Percentiles rank a stretch among this genome's conserved stretches.
Conservation (phyloP, 768 basidiomycete species). For the Pleurotus djamor region DNA sequence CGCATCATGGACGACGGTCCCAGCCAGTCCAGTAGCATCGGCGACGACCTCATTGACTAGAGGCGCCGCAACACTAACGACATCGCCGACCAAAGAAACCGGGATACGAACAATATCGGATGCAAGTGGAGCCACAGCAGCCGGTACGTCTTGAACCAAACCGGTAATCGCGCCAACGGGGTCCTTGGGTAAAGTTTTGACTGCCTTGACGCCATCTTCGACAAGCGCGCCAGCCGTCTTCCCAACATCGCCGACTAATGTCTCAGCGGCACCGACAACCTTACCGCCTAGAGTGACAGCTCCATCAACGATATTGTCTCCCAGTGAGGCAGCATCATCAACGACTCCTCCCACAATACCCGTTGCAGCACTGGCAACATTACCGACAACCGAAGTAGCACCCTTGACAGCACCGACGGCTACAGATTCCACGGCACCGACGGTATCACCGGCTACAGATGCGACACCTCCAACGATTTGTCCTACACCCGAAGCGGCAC, state of each 20-base stretch:
- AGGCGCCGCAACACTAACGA: not conserved
- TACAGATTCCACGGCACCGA: not conserved
- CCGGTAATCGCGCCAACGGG: constrained; percentile 9
- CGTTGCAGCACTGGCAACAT: not conserved
- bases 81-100: not conserved
- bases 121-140: not conserved
- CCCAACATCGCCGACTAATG: not conserved
- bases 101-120: constrained; percentile 1
- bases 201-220: not conserved
- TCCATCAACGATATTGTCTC: not conserved
- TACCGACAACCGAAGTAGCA: constrained; percentile 2
- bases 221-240: not conserved
- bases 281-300: not conserved
- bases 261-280: constrained; percentile 1
- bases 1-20: not conserved
- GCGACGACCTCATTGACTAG: not conserved
- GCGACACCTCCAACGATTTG: not conserved
- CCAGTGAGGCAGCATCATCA: constrained; percentile 1
- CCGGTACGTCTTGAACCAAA: not conserved
- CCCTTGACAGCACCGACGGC: not conserved
- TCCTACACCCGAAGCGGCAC: not conserved
- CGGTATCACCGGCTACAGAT: not conserved
- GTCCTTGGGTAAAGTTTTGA: constrained; percentile 10
- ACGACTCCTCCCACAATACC: not conserved
- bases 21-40: not conserved